phyloP scores from a whole-genome alignment of 495 filamentous ascomycete genomes.

The Aspergillus conjunctus region DNA sequence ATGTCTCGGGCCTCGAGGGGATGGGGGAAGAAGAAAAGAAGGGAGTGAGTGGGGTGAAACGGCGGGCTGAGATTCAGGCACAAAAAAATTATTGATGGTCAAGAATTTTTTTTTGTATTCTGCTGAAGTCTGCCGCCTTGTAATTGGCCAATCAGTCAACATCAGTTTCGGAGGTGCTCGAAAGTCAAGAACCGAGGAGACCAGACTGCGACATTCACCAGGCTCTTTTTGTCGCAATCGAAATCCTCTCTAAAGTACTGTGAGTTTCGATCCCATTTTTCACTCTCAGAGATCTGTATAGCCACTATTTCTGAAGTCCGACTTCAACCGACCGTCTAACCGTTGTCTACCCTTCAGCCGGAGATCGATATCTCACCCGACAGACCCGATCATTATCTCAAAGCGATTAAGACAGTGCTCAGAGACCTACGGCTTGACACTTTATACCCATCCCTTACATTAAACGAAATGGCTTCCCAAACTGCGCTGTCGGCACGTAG shows the following conservation, averaged over 20 bases:
- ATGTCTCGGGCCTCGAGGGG: conserved; percentile 6
- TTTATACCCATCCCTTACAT: neutral
- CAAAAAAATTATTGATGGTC: conserved; percentile 21
- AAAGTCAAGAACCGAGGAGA: conserved; percentile 7
- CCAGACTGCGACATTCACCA: too few species aligned
- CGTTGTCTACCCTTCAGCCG: too few species aligned
- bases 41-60: conserved; percentile 22
- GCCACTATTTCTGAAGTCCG: too few species aligned
- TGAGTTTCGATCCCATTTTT: too few species aligned
- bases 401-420: neutral
- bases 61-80: conserved; percentile 10
- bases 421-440: too few species aligned
- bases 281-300: too few species aligned
- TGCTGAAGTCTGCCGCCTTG: conserved; percentile 32
- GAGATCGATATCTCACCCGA: too few species aligned
- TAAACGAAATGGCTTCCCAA: conserved; percentile 28
- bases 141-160: conserved; percentile 34
- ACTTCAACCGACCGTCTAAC: too few species aligned
- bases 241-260: too few species aligned
- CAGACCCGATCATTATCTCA: neutral
- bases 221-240: too few species aligned
- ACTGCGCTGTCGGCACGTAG: conserved; percentile 61
- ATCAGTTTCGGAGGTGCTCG: conserved; percentile 34
- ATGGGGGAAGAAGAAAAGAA: conserved; percentile 22
- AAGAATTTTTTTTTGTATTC: conserved; percentile 42